A percentile compares a stretch with the other conserved stretches of the same genome.
Conservation (phyloP, 768 basidiomycete species). For the Boletus subcaerulescens region DNA sequence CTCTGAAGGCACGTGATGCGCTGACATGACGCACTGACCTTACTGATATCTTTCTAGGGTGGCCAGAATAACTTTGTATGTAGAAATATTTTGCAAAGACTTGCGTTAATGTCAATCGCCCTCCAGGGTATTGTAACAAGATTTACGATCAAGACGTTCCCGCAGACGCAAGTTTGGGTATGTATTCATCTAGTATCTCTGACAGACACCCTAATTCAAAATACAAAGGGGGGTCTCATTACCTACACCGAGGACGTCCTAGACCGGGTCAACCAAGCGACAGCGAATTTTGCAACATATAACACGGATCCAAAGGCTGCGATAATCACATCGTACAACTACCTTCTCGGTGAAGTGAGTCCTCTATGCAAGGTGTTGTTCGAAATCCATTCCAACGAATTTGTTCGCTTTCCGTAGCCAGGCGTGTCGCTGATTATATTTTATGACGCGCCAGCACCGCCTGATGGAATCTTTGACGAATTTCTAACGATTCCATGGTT, state of each 20-base stretch:
- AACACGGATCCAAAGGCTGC: conserved; percentile 22
- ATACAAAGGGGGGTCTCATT: conserved; percentile 50
- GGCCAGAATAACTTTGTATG: conserved; percentile 59
- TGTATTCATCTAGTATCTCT: conserved; percentile 7
- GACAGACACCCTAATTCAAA: not conserved
- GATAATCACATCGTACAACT: conserved; percentile 46
- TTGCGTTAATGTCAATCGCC: not conserved
- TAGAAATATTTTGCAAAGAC: not conserved
- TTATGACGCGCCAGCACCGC: conserved; percentile 45
- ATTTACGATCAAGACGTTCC: conserved; percentile 51
- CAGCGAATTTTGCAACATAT: conserved; percentile 19
- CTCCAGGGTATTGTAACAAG: conserved; percentile 55
- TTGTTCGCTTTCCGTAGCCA: not conserved
- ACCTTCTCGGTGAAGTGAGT: not conserved
- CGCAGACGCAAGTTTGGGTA: conserved; percentile 62
- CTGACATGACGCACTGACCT: not conserved
- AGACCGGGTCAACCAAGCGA: conserved; percentile 16
- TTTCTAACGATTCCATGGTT: conserved; percentile 22
- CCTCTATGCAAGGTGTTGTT: not conserved
- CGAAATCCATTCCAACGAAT: not conserved
- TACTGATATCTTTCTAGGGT: conserved; percentile 37
- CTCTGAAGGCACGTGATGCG: conserved; percentile 35
- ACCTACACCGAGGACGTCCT: conserved; percentile 15
- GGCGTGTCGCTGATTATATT: conserved; percentile 40
- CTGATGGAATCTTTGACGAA: conserved; percentile 19